A percentile compares a stretch with the other conserved stretches of the same genome.
These are phyloP conservation scores for Boletus pseudopeckii DNA, from an alignment of 768 basidiomycete genomes.

Conservation along the genomic window DNA sequence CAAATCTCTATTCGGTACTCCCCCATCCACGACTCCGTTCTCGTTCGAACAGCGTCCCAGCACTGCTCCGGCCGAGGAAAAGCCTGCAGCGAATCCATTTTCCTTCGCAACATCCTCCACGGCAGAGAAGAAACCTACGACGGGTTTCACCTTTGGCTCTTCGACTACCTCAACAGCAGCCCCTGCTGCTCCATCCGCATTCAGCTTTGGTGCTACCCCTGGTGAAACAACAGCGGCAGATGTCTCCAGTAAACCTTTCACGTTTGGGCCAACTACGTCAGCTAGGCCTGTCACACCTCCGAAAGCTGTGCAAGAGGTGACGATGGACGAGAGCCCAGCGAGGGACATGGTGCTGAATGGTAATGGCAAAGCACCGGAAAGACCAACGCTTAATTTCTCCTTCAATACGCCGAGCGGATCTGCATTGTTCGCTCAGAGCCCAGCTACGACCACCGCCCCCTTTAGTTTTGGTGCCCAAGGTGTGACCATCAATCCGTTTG, in stretches of 20 bases:
- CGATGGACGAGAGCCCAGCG: conserved; percentile 81
- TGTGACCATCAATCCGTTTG: conserved; percentile 44
- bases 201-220: conserved; percentile 47
- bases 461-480: conserved; percentile 35
- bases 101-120: conserved; percentile 34
- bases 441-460: conserved; percentile 29
- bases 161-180: conserved; percentile 34
- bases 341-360: conserved; percentile 53
- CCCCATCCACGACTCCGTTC: conserved; percentile 34
- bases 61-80: conserved; percentile 23
- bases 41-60: conserved; percentile 38
- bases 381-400: conserved; percentile 45
- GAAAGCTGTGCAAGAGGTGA: conserved; percentile 60
- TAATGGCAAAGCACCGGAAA: conserved; percentile 33
- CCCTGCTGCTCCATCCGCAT: conserved; percentile 32
- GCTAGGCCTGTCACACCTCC: conserved; percentile 65
- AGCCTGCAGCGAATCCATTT: conserved; percentile 18
- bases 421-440: conserved; percentile 35
- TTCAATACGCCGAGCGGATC: conserved; percentile 41
- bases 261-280: conserved; percentile 44
- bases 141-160: conserved; percentile 44
- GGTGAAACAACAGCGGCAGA: conserved; percentile 37
- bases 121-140: conserved; percentile 34
- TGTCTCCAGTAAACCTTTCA: conserved; percentile 49
- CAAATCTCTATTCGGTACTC: conserved; percentile 41